phyloP scores from a whole-genome alignment of 2,329 filamentous ascomycete species.

The Hymenoscyphus salicellus region DNA sequence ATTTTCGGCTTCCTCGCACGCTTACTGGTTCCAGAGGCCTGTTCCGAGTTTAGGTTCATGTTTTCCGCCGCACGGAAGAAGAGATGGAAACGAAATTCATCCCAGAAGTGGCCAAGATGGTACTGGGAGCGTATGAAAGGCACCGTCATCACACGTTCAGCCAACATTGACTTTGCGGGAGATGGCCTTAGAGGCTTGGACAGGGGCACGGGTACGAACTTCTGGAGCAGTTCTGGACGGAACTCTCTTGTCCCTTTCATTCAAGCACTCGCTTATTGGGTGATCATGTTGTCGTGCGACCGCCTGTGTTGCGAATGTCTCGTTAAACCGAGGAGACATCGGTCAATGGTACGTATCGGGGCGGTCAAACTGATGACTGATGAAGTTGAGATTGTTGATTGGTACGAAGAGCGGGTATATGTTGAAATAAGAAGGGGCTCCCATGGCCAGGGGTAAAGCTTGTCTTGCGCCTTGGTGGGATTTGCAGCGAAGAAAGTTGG shows the following conservation, averaged over 20 bases:
- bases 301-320: background rate
- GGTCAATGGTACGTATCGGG: too few relatives aligned
- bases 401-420: background rate
- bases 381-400: background rate
- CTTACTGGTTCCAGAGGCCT: conserved; percentile 5
- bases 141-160: background rate
- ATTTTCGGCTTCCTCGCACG: background rate
- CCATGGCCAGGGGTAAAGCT: background rate
- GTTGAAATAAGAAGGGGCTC: background rate
- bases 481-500: background rate
- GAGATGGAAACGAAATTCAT: conserved; percentile 14
- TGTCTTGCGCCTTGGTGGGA: background rate
- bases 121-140: conserved; percentile 19
- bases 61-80: conserved; percentile 20
- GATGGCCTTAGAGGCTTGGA: background rate
- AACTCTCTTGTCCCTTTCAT: background rate
- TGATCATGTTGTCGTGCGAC: background rate
- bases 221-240: background rate
- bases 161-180: background rate
- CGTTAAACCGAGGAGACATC: too few relatives aligned
- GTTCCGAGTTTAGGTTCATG: background rate
- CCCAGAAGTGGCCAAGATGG: conserved; percentile 15
- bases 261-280: background rate
- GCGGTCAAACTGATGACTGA: background rate
- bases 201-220: background rate